Percentiles rank a stretch among this genome's conserved stretches.
phyloP scores from a whole-genome alignment of 345 rosid genomes.

The Cardamine resedifolia region DNA sequence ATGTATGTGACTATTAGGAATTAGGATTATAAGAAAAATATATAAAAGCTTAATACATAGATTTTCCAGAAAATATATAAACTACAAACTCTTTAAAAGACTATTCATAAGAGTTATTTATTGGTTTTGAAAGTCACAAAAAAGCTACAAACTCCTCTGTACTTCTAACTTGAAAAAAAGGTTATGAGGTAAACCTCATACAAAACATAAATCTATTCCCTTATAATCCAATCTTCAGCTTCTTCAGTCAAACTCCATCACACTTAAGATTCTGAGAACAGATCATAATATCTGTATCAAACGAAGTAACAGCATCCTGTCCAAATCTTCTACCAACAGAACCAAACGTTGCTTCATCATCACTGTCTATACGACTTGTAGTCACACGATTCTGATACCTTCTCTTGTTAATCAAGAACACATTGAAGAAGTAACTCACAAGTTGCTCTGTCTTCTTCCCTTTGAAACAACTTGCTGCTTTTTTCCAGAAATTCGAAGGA shows the following conservation, averaged over 20 bases:
- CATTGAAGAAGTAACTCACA: conserved; percentile 72
- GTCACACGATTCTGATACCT: conserved; percentile 68
- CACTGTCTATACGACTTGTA: conserved; percentile 54
- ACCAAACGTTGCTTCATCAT: conserved; percentile 52
- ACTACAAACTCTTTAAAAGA: background rate
- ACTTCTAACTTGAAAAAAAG: background rate
- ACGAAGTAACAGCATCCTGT: conserved; percentile 38
- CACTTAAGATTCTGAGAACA: conserved; percentile 55
- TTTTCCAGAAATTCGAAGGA: conserved; percentile 45
- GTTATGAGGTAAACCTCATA: background rate
- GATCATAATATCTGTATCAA: conserved; percentile 39
- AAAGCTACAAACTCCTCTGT: conserved; percentile 1
- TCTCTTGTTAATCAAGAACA: conserved; percentile 54
- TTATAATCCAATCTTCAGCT: background rate
- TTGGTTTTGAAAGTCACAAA: background rate
- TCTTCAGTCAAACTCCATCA: conserved; percentile 40
- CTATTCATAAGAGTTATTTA: background rate
- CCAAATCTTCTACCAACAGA: conserved; percentile 52
- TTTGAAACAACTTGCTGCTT: conserved; percentile 38
- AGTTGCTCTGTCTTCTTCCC: conserved; percentile 53
- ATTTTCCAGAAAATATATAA: too few relatives aligned
- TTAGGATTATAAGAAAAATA: background rate
- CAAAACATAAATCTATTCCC: background rate
- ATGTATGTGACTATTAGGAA: conserved; percentile 22
- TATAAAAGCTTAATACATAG: background rate